A percentile compares a stretch with the other conserved stretches of the same genome.
Conservation (phyloP, 2,329 filamentous ascomycete species). For the Aspergillus bombycis region DNA sequence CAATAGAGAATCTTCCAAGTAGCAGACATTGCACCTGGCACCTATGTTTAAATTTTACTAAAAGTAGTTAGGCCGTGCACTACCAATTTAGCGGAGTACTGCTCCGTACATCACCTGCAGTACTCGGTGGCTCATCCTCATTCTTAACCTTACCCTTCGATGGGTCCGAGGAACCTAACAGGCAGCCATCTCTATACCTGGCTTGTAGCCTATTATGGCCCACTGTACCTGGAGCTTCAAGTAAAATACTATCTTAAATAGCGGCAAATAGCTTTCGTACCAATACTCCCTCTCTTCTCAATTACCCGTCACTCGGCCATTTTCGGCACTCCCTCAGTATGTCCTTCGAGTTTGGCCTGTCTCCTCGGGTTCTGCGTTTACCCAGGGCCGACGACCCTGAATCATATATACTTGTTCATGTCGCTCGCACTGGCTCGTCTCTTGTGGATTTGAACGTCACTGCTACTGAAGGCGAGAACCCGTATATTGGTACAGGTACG, state of each 20-base stretch:
- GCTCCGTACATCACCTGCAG: background rate
- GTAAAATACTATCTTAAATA: background rate
- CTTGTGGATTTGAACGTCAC: slow-evolving; percentile 58
- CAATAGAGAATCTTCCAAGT: background rate
- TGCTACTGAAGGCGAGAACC: slow-evolving; percentile 61
- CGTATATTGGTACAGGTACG: slow-evolving; percentile 54
- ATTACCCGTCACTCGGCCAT: background rate
- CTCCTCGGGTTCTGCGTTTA: slow-evolving; percentile 52
- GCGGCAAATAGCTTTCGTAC: background rate
- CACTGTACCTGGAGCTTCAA: background rate
- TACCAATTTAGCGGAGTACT: background rate
- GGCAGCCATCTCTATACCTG: background rate
- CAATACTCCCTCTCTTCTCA: background rate
- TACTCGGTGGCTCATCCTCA: background rate
- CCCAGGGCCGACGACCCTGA: slow-evolving; percentile 48
- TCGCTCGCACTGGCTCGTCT: slow-evolving; percentile 41
- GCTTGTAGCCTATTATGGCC: background rate
- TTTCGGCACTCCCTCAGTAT: slow-evolving; percentile 6
- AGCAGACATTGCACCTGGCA: background rate
- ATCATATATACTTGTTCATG: slow-evolving; percentile 54
- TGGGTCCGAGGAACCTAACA: background rate
- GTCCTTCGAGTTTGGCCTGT: slow-evolving; percentile 14
- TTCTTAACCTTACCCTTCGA: background rate
- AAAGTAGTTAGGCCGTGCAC: background rate
- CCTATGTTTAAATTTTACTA: background rate